Conservation (phyloP, 306 rosid species). For the Biancaea sappan region DNA sequence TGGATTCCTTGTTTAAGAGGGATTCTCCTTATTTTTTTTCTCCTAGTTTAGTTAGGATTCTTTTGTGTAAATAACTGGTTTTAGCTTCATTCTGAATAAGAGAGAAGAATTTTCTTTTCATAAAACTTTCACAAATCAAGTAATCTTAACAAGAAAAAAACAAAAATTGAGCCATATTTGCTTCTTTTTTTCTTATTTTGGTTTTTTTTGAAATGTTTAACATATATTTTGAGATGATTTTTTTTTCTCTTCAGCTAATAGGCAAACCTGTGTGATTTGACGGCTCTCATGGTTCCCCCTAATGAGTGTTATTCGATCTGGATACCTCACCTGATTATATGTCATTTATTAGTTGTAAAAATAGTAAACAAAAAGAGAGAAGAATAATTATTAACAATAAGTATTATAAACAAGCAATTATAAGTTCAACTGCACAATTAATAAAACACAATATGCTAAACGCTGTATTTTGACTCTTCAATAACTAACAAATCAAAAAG, state of each 20-base stretch:
- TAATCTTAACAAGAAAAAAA: conserved; percentile 24
- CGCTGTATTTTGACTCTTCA: not conserved
- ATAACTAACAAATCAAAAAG: not conserved
- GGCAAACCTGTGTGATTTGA: conserved; percentile 94
- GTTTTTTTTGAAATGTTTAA: not conserved
- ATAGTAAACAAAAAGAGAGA: conserved; percentile 19
- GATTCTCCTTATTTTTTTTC: too few species aligned
- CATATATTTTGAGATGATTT: not conserved
- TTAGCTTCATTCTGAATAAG: too few species aligned
- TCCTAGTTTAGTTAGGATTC: too few species aligned
- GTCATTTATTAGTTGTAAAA: conserved; percentile 32
- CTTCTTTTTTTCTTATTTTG: not conserved
- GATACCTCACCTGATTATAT: conserved; percentile 87
- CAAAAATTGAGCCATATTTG: conserved; percentile 22
- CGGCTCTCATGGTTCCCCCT: conserved; percentile 99
- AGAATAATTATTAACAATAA: conserved; percentile 2
- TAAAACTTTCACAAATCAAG: too few species aligned
- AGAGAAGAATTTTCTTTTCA: too few species aligned
- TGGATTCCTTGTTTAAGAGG: too few species aligned
- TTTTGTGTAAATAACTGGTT: too few species aligned
- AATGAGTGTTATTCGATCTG: conserved; percentile 98
- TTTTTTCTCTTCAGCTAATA: conserved; percentile 20
- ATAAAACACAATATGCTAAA: not conserved
- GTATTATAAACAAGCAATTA: conserved; percentile 7
- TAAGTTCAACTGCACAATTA: not conserved